Conservation (phyloP, 1,139 yeast species). For the Candida anutae region DNA sequence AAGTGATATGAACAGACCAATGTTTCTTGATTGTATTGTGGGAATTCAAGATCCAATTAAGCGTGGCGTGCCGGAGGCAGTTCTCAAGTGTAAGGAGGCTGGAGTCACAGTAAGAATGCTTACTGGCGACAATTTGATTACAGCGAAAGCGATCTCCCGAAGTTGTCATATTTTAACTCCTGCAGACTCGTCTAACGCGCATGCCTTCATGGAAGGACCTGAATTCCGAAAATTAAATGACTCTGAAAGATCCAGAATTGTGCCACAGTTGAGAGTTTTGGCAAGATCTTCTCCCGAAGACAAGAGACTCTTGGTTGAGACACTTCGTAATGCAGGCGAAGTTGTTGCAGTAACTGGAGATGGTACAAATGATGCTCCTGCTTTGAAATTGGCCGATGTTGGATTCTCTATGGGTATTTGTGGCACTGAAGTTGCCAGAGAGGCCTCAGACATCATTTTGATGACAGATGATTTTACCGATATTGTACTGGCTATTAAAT, state of each 20-base stretch:
- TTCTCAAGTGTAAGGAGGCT: conserved; percentile 73
- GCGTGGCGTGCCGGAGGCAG: conserved; percentile 85
- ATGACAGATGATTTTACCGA: conserved; percentile 95
- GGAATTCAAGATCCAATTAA: conserved; percentile 96
- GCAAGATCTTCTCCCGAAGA: conserved; percentile 97
- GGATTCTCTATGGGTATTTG: conserved; percentile 93
- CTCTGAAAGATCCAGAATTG: conserved; percentile 49
- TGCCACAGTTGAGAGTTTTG: conserved; percentile 71
- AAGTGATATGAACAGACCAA: conserved; percentile 13
- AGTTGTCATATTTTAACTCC: conserved; percentile 73
- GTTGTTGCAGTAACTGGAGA: conserved; percentile 99
- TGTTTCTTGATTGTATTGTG: conserved; percentile 61
- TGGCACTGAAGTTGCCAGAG: conserved; percentile 93
- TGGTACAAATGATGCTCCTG: conserved; percentile 97
- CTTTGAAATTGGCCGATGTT: conserved; percentile 82
- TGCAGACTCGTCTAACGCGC: conserved; percentile 43
- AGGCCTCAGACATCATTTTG: conserved; percentile 87
- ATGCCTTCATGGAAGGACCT: conserved; percentile 89
- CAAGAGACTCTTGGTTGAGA: conserved; percentile 76
- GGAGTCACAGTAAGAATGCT: conserved; percentile 97
- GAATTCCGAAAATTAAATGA: conserved; percentile 60
- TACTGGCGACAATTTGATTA: conserved; percentile 86
- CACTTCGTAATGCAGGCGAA: conserved; percentile 74
- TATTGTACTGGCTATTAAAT: conserved; percentile 94
- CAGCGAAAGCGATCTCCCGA: conserved; percentile 85